Conservation (phyloP, 1,284 basidiomycete genomes). For the Apiotrichum domesticum region DNA sequence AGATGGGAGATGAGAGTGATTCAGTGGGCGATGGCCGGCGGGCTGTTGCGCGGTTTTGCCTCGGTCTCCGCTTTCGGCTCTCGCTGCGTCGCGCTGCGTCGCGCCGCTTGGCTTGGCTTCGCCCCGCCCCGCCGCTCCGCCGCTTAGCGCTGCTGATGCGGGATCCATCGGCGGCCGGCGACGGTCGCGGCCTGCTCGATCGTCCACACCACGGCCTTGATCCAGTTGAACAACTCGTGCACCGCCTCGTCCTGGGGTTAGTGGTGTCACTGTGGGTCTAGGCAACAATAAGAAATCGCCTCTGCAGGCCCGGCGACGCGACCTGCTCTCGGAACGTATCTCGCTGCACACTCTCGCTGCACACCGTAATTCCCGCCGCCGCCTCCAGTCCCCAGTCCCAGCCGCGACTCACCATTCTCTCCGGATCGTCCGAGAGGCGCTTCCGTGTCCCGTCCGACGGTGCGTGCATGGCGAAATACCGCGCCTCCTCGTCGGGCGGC, state of each 20-base stretch:
- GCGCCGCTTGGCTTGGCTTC: too few species aligned
- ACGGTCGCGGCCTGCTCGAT: slow-evolving; percentile 46
- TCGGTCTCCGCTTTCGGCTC: too few species aligned
- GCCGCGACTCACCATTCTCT: slow-evolving; percentile 29
- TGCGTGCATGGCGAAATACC: not conserved
- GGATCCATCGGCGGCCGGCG: slow-evolving; percentile 20
- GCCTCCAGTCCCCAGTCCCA: not conserved
- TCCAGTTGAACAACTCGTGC: slow-evolving; percentile 46
- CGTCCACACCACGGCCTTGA: slow-evolving; percentile 47
- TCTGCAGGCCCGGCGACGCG: too few species aligned
- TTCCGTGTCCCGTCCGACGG: not conserved
- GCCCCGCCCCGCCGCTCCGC: too few species aligned
- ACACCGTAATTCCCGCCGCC: too few species aligned
- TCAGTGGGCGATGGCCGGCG: too few species aligned
- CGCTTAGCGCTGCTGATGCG: too few species aligned
- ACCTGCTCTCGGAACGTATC: too few species aligned
- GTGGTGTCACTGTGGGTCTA: not conserved
- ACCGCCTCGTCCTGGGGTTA: slow-evolving; percentile 39
- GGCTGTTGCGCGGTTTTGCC: too few species aligned
- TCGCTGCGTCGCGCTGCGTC: too few species aligned
- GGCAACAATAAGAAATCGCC: too few species aligned
- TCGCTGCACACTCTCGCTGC: too few species aligned
- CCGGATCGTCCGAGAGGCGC: slow-evolving; percentile 36
- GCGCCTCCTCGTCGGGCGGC: not conserved
- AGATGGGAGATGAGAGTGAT: not conserved